Percentiles rank a stretch among this genome's conserved stretches.
Conservation (phyloP, 164 flowering plant species). For the Vitis cinerea region DNA sequence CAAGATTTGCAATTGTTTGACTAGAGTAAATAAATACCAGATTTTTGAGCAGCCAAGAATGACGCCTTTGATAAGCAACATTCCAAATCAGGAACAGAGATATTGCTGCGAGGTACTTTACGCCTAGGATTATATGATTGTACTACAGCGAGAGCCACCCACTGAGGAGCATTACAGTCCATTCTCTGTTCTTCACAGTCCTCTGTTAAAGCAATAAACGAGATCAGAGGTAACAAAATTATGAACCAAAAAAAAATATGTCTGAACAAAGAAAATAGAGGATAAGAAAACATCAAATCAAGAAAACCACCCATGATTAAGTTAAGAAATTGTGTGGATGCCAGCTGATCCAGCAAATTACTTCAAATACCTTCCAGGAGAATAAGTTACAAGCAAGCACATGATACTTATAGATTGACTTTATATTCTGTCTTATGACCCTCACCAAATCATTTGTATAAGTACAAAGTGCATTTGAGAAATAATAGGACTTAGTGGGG, state of each 20-base stretch:
- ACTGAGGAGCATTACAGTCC: constrained; percentile 33
- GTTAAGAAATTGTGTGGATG: too few species aligned
- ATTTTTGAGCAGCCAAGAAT: constrained; percentile 67
- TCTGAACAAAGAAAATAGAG: not conserved
- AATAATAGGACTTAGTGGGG: too few species aligned
- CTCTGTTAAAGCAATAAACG: constrained; percentile 37
- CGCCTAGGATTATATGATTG: constrained; percentile 87
- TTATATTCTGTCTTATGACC: too few species aligned
- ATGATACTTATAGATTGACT: too few species aligned
- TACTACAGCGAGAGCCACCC: constrained; percentile 91
- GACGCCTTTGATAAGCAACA: constrained; percentile 71
- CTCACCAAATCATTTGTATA: too few species aligned
- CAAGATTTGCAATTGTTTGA: too few species aligned
- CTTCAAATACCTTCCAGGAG: too few species aligned
- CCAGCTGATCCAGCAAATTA: too few species aligned
- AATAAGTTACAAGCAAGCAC: too few species aligned
- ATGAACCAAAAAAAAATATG: not conserved
- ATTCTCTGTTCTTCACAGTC: constrained; percentile 22
- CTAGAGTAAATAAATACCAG: constrained; percentile 47
- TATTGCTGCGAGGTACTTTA: constrained; percentile 76
- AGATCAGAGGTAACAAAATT: not conserved
- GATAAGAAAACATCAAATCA: too few species aligned
- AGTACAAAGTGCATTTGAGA: too few species aligned
- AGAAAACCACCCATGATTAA: too few species aligned
- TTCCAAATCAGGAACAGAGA: constrained; percentile 78